phyloP scores from a whole-genome alignment of 2,329 filamentous ascomycete genomes.

The Monosporascus cannonballus region DNA sequence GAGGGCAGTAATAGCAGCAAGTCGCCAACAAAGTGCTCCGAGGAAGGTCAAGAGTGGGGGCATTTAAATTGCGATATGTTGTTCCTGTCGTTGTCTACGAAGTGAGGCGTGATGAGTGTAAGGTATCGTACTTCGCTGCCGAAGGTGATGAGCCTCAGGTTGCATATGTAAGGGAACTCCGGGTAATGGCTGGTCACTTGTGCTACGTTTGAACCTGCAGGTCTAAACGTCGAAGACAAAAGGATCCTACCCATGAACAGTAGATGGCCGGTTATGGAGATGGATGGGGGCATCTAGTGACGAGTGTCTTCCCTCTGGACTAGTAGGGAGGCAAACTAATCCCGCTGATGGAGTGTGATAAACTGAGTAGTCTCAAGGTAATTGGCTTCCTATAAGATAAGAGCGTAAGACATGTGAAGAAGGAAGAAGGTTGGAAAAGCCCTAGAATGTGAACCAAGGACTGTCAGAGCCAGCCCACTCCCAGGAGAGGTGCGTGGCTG shows the following conservation, averaged over 20 bases:
- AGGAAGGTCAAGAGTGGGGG: not conserved
- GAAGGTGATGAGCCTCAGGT: slow-evolving; percentile 14
- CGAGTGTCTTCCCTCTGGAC: too few relatives aligned
- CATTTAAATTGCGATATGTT: not conserved
- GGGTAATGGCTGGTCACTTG: slow-evolving; percentile 13
- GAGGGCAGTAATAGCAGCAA: not conserved
- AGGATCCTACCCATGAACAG: slow-evolving; percentile 22
- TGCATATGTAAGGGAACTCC: slow-evolving; percentile 14
- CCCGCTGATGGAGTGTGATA: not conserved
- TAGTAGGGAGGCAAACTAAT: not conserved
- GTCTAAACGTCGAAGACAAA: slow-evolving; percentile 14
- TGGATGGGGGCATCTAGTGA: slow-evolving; percentile 14
- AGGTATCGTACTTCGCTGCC: slow-evolving; percentile 9
- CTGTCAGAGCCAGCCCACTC: not conserved
- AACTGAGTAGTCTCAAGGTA: not conserved
- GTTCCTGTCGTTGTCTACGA: not conserved
- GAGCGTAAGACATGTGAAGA: not conserved
- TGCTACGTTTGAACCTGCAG: slow-evolving; percentile 18
- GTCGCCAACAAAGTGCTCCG: not conserved
- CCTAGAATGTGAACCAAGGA: not conserved
- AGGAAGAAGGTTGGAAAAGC: not conserved
- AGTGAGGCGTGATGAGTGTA: not conserved
- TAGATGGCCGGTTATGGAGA: slow-evolving; percentile 15
- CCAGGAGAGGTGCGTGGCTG: not conserved
- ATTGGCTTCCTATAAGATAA: not conserved